Evolutionary conservation across 2,329 filamentous ascomycete genomes (phyloP).

Genomic region (Colletotrichum sp.): DNA sequence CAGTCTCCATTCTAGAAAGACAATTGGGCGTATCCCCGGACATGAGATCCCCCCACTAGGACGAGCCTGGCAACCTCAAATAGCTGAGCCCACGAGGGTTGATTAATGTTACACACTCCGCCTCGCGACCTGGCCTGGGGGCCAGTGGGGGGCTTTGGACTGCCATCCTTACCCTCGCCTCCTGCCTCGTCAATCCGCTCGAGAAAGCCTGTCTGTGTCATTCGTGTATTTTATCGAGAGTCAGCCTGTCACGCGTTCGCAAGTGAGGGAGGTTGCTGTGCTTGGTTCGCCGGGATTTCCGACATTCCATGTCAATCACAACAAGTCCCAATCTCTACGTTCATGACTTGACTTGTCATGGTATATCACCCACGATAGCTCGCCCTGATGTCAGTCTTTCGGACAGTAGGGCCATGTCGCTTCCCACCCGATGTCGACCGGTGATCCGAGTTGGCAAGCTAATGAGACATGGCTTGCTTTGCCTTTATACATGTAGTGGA

Average conservation of each 20-base stretch:
- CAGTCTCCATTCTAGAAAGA: background rate
- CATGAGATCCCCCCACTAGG: background rate
- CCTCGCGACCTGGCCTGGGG: background rate
- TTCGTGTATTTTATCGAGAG: background rate
- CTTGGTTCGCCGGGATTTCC: background rate
- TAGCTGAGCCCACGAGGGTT: background rate
- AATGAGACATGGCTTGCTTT: background rate
- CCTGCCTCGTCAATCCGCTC: background rate
- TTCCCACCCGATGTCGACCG: background rate
- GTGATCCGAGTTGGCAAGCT: background rate
- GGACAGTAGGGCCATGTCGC: background rate
- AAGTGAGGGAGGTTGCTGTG: background rate
- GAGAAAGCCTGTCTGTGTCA: background rate
- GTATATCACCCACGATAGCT: background rate
- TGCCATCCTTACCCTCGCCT: background rate
- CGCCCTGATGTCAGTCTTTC: background rate
- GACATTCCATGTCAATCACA: background rate
- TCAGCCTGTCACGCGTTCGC: background rate
- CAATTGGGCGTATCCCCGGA: background rate
- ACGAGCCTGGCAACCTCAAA: background rate
- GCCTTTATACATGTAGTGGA: background rate
- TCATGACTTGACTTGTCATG: background rate
- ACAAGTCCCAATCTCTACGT: background rate
- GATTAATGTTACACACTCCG: background rate
- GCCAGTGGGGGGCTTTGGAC: background rate